A percentile compares a stretch with the other conserved stretches of the same genome.
Evolutionary conservation across 208 protist species (phyloP).

Genomic region (Trypanosoma grayi): DNA sequence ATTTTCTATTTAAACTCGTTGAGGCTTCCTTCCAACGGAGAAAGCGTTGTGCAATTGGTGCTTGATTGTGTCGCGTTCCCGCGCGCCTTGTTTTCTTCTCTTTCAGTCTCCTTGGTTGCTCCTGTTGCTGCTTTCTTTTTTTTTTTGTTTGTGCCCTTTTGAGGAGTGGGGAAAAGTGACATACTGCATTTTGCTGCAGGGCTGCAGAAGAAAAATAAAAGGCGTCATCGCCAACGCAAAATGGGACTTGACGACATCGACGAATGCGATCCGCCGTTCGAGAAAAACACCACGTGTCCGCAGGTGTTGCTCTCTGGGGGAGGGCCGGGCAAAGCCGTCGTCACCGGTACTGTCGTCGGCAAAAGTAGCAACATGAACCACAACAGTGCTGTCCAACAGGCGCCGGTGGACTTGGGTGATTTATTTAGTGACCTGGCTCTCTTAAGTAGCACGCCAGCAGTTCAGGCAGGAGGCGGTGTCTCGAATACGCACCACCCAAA

Average conservation of each 20-base stretch:
- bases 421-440: conserved; percentile 54
- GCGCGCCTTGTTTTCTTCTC: conserved; percentile 18
- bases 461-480: background rate
- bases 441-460: background rate
- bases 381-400: background rate
- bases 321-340: background rate
- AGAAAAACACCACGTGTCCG: background rate
- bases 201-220: too few relatives aligned
- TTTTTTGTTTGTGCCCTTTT: conserved; percentile 14
- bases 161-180: too few relatives aligned
- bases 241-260: conserved; percentile 86
- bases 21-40: too few relatives aligned
- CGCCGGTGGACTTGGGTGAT: conserved; percentile 42
- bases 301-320: background rate
- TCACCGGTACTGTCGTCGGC: background rate
- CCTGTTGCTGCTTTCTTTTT: background rate
- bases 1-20: conserved; percentile 15
- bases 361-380: conserved; percentile 1
- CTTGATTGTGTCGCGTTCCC: too few relatives aligned
- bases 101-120: conserved; percentile 11
- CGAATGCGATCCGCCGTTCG: conserved; percentile 44
- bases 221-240: too few relatives aligned
- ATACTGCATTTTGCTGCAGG: too few relatives aligned
- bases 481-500: background rate
- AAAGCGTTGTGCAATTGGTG: too few relatives aligned